Evolutionary conservation across 345 rosid species (phyloP), one percentile per base, ranked within the genome.

Genomic region (Rhizophora mangle): DNA sequence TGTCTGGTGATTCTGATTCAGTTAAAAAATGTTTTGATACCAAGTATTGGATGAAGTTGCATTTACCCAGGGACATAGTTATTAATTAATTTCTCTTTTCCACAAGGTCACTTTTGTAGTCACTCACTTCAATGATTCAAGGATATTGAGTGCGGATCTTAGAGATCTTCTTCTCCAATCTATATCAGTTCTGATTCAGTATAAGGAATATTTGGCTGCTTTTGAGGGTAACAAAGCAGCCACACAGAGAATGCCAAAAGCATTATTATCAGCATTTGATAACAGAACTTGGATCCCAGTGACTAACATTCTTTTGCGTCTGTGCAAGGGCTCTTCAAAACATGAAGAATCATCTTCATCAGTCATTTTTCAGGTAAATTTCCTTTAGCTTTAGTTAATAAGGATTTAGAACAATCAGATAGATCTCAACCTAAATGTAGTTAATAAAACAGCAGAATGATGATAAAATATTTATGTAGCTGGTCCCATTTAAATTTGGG

Each of bases 131-230:
- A 89, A 87, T 26, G 96, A 95, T 81, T 80, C 86, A 9, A 90
- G 99, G 75, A 92, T 95, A 83, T 83, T 89, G 32, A 88, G 90
- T 81, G 89, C 92, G 69, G 96, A 92, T 79, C 83, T 92, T 62
- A 86, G 82, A 81, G 99, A 95, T 86, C 91, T 88, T 67, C 93
- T 95, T 80, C 96, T 95, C 75, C 99, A 95, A 67, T 95, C 99
- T 60, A 85, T 95, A 76, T 87, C 97, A 24, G 97, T 87, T 69
- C 76, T 95, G 69, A 96, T 95, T 71, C 97, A 95, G 73, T 88
- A 90, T 75, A 88, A 82, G 82, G 96, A 95, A 72, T 87, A 88
- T 81, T 72, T 95, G 80, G 88, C 80, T 57, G 88, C 88, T 71
- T 95, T 95, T 70, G 97, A 92, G 84, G 81, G 72, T 86, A 95